Evolutionary conservation across 78 protist species (phyloP).

Genomic region (Dictyostelium capitatum): DNA sequence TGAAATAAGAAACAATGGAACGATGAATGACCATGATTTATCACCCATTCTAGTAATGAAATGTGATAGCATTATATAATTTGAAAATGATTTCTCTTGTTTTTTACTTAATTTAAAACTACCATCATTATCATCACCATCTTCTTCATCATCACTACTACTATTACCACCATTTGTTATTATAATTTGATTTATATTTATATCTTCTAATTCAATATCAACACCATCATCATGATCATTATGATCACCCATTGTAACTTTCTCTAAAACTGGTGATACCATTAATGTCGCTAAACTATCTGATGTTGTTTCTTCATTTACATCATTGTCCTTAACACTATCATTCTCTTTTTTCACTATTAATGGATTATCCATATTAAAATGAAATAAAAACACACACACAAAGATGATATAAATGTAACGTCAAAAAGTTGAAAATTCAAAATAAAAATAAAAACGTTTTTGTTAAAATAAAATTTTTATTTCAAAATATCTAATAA

Average conservation of each 20-base stretch:
- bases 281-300: no score
- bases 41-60: slow-evolving; percentile 72
- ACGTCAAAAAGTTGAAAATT: no score
- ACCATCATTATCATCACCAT: background rate
- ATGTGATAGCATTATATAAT: slow-evolving; percentile 42
- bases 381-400: no score
- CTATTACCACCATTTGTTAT: background rate
- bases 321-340: no score
- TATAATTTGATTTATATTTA: background rate
- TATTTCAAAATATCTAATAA: no score
- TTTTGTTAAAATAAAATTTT: no score
- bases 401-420: no score
- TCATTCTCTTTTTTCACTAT: background rate
- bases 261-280: background rate
- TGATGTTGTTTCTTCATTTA: no score
- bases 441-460: no score
- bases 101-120: background rate
- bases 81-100: background rate
- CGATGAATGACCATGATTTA: slow-evolving; percentile 50
- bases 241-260: background rate
- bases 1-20: slow-evolving; percentile 32
- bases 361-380: background rate
- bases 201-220: background rate
- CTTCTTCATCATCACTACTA: background rate
- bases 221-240: background rate